Evolutionary conservation across 179 eudicot species (phyloP), one percentile per base, ranked within the genome.

Genomic region (Spergularia azorica): DNA sequence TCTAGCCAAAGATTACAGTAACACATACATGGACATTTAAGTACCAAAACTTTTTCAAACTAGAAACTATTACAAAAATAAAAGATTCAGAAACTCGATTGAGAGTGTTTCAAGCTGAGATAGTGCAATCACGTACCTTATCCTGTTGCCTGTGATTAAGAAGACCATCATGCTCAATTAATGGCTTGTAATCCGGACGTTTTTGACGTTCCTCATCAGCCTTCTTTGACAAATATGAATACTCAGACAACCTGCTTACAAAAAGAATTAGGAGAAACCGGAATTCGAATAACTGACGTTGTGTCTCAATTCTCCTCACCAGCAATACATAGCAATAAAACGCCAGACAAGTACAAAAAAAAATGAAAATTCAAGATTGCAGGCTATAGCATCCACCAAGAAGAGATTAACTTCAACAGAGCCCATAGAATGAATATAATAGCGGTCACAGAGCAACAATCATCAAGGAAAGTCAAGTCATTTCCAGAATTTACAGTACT

Each of bases 131-230:
- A 77, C 74, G 66, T 81, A 87, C 99, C 93, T 91, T 87, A 70
- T 84, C 81, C 75, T 58, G 83, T 57, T 84, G 81, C 72, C 85
- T 86, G 75, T 90, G 91, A 83, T 87, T 82, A 79, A 84, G 77
- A 51, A 93, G 83, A 61, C 97, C 88, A 85, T 95, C 98, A 79
- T 95, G 92, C 69, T 94, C 97, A 81, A 90, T 76, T 63, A 94
- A 39, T 51, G 97, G 90, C 76, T 86, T 87, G 74, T 91, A 93
- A 77, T 90, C 80, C 7, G 87, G 75, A 74, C 97, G 97, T 52
- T 82, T 93, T 58, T 83, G 79, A 71, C 98, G 84, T 77, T 88
- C 97, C 72, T 90, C 91, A 70, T 89, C 87, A 72, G 98, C 99
- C 73, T 76, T 84, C 76, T 76, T 86, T 36, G 92, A 82, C 59